Evolutionary conservation across 495 filamentous ascomycete genomes (phyloP).

Genomic region (Penicillium taxi): DNA sequence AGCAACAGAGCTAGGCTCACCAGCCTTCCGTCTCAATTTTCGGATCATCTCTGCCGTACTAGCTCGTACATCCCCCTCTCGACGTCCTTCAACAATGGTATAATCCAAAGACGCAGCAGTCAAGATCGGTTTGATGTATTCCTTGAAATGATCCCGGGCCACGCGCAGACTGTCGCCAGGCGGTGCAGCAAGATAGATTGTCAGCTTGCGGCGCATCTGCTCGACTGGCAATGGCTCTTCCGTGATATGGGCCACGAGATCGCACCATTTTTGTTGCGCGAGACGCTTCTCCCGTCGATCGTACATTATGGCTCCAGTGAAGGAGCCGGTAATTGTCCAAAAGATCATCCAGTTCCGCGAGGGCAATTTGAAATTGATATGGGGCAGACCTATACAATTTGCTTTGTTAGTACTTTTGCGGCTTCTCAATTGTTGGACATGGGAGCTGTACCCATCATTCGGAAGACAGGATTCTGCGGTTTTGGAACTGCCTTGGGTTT

Average conservation of each 20-base stretch:
- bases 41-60: conserved; percentile 76
- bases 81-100: conserved; percentile 84
- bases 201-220: conserved; percentile 74
- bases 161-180: conserved; percentile 74
- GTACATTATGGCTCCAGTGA: conserved; percentile 72
- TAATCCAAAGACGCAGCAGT: conserved; percentile 88
- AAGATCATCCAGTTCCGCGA: conserved; percentile 99
- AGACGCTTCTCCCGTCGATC: conserved; percentile 83
- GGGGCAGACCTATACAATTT: conserved; percentile 56
- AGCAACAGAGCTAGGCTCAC: conserved; percentile 40
- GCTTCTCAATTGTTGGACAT: background rate
- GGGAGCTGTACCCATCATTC: conserved; percentile 56
- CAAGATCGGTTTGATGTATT: conserved; percentile 90
- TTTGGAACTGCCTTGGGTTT: conserved; percentile 37
- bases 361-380: conserved; percentile 73
- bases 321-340: conserved; percentile 65
- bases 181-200: conserved; percentile 76
- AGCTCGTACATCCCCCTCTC: conserved; percentile 79
- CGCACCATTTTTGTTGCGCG: conserved; percentile 76
- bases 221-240: conserved; percentile 63
- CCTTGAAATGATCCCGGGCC: conserved; percentile 86
- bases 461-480: conserved; percentile 57
- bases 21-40: conserved; percentile 49
- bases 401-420: conserved; percentile 6
- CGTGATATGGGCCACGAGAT: conserved; percentile 77